Base-by-base conservation (phyloP, 768 basidiomycete genomes). In the Auriscalpium orientale region DNA sequence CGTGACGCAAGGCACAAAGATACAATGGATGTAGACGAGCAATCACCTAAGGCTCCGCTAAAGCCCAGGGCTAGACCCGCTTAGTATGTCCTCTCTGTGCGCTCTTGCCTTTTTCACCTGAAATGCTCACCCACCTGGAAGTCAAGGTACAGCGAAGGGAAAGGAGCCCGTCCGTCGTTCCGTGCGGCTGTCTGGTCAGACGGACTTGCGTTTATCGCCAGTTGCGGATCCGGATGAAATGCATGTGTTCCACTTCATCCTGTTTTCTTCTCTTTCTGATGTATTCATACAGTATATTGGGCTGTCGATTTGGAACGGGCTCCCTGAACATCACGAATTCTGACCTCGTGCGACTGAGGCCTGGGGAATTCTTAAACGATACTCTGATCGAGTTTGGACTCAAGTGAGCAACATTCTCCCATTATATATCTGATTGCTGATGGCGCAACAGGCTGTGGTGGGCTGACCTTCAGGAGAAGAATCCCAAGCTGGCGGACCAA, bases 381-480 rank as follows among this genome's bases (percentile, higher is more conserved):
- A 97, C 91, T 0, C 73, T 99, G 38, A 93, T 98, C 34, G 97
- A 99, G 67, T 95, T 94, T 62, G 95, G 92, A 3, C 76, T 99
- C 37, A 95, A 93, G 94, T 94, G 64, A 48, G 89, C 69, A 36
- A 54, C 43, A 51, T 43, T 48, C 46, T 43, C 28, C 47, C 51
- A 40, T 37, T 18, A 45, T 18, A 15, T 8, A 46, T 58, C 54
- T 45, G 8, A 36, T 54, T 18, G 22, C 8, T 28, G 28, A 28
- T 28, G 28, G 28, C 28, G 28, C 4, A 28, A 28, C 55, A 95
- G 93, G 67, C 73, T 84, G 13, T 91, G 89, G 86, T 75, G 86
- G 10, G 77, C 73, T 50, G 76, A 79, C 8, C 69, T 90, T 22
- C 79, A 81, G 58, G 71, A 68, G 38, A 71, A 65, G 37, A 66